Evolutionary conservation across 1,284 basidiomycete genomes (phyloP).

Genomic region (Gymnopus androsaceus): DNA sequence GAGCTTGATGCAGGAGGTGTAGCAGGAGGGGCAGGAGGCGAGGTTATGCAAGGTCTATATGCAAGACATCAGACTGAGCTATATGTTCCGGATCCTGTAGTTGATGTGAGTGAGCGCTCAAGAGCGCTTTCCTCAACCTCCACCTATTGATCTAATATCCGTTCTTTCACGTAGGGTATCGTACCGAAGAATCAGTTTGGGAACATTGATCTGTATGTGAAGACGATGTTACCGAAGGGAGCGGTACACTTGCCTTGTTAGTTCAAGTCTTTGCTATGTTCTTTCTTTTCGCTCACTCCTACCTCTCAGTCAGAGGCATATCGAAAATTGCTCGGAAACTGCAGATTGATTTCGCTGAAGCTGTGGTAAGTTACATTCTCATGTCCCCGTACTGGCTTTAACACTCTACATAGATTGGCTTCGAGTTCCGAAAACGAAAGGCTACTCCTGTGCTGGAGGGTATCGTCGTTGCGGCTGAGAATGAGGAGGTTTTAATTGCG

Average conservation of each 20-base stretch:
- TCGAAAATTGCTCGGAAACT: constrained; percentile 89
- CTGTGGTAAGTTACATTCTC: constrained; percentile 63
- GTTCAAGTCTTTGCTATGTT: constrained; percentile 10
- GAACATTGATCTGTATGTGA: constrained; percentile 95
- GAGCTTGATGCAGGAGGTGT: background rate
- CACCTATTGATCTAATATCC: background rate
- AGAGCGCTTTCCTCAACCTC: constrained; percentile 11
- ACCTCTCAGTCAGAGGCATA: constrained; percentile 73
- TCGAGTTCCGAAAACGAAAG: constrained; percentile 92
- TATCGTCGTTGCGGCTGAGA: constrained; percentile 84
- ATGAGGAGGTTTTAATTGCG: constrained; percentile 77
- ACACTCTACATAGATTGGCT: constrained; percentile 66
- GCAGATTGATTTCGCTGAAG: constrained; percentile 90
- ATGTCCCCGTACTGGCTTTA: constrained; percentile 16
- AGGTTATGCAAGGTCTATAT: constrained; percentile 87
- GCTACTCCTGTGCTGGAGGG: constrained; percentile 87
- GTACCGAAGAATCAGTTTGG: constrained; percentile 96
- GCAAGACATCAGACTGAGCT: constrained; percentile 84
- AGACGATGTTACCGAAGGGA: constrained; percentile 91
- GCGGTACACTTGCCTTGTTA: constrained; percentile 89
- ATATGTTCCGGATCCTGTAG: constrained; percentile 78
- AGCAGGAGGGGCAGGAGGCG: constrained; percentile 27
- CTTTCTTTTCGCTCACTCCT: background rate
- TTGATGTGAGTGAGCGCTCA: constrained; percentile 68
- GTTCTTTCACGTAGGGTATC: constrained; percentile 61